These are phyloP conservation scores for Stereocaulon alpinum DNA, from an alignment of 495 filamentous ascomycete genomes.

Conservation along the genomic window DNA sequence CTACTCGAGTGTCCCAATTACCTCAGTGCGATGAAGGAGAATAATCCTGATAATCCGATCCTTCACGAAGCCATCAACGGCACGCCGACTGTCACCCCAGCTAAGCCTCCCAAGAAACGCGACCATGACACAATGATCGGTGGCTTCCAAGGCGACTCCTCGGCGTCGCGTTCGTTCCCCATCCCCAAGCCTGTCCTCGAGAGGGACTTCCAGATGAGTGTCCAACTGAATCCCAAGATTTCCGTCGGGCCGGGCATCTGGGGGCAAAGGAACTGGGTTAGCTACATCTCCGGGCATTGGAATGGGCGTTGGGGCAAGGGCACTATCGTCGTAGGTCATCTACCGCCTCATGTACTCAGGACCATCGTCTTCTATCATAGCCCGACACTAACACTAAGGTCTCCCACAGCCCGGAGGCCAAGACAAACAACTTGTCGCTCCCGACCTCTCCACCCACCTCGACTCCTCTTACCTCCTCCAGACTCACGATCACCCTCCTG, in stretches of 20 bases:
- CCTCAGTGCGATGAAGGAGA: constrained; percentile 48
- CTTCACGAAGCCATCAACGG: constrained; percentile 47
- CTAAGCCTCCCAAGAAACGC: constrained; percentile 22
- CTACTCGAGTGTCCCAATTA: constrained; percentile 46
- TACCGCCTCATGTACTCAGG: background rate
- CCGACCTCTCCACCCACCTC: constrained; percentile 43
- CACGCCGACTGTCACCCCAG: constrained; percentile 31
- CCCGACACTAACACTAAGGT: background rate
- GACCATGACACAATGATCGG: constrained; percentile 24
- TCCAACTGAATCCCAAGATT: constrained; percentile 48
- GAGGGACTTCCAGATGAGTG: constrained; percentile 53
- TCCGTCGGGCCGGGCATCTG: constrained; percentile 42
- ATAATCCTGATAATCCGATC: constrained; percentile 47
- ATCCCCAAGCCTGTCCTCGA: constrained; percentile 47
- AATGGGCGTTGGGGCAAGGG: constrained; percentile 52
- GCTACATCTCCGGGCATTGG: constrained; percentile 48
- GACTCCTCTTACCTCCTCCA: constrained; percentile 46
- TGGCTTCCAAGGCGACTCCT: constrained; percentile 22
- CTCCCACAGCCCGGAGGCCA: constrained; percentile 44
- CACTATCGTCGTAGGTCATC: constrained; percentile 42
- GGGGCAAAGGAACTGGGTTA: constrained; percentile 49
- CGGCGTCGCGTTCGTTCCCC: constrained; percentile 35
- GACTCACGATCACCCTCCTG: constrained; percentile 47
- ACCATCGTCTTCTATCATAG: background rate
- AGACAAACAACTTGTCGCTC: constrained; percentile 47